phyloP scores from a whole-genome alignment of 352 stramenopile genomes.

The Phytophthora tentaculata region DNA sequence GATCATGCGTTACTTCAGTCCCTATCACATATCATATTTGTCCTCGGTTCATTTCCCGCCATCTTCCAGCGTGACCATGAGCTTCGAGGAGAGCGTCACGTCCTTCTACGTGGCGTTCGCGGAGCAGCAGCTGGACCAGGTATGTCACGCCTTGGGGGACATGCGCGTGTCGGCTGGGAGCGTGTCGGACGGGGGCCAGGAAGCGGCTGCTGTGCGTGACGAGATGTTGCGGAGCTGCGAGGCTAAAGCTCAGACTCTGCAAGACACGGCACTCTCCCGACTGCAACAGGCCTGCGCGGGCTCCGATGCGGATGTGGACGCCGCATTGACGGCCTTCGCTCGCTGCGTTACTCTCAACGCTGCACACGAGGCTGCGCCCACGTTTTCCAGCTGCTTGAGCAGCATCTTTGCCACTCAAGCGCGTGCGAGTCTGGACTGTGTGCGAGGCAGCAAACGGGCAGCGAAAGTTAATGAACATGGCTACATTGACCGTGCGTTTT shows the following conservation, averaged over 20 bases:
- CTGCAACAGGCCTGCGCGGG: slow-evolving; percentile 52
- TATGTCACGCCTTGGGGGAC: slow-evolving; percentile 63
- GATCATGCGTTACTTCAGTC: slow-evolving; percentile 2
- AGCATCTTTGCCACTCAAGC: slow-evolving; percentile 65
- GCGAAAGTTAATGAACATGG: slow-evolving; percentile 78
- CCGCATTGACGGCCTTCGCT: slow-evolving; percentile 52
- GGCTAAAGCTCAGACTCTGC: slow-evolving; percentile 60
- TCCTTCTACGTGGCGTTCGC: slow-evolving; percentile 84
- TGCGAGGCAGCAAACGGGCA: slow-evolving; percentile 54
- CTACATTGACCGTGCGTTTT: slow-evolving; percentile 87
- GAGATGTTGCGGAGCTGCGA: slow-evolving; percentile 84
- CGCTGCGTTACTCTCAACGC: slow-evolving; percentile 56
- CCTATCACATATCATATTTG: neutral
- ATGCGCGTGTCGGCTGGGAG: slow-evolving; percentile 46
- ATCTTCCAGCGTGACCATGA: slow-evolving; percentile 37
- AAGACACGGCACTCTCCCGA: slow-evolving; percentile 44
- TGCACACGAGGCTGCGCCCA: slow-evolving; percentile 29
- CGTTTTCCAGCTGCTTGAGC: slow-evolving; percentile 54
- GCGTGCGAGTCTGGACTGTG: slow-evolving; percentile 55
- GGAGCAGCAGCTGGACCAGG: slow-evolving; percentile 71
- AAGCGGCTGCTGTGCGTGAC: slow-evolving; percentile 50
- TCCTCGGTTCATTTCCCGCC: neutral
- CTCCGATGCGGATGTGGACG: slow-evolving; percentile 56
- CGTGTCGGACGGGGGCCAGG: slow-evolving; percentile 24
- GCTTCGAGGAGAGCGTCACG: slow-evolving; percentile 83